Base-by-base conservation (phyloP, 768 basidiomycete species). In the Rhodotorula toruloides region DNA sequence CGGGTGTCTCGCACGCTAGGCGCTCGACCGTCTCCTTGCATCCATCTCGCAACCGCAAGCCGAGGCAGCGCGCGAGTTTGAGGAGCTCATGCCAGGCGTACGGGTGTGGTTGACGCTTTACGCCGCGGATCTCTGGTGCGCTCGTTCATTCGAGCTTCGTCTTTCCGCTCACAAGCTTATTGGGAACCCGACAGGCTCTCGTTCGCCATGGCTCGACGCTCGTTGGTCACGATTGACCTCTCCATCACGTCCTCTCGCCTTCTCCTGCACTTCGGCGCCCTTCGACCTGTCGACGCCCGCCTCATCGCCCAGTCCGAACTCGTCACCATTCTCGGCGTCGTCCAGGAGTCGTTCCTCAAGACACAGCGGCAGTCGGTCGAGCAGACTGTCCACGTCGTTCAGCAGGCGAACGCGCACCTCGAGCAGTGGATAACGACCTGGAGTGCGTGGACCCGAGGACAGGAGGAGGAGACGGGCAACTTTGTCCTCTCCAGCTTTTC, bases 141-240 rank as follows among this genome's bases (percentile, higher is more conserved):
- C n/a, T 48, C n/a, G n/a, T n/a, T n/a, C n/a, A n/a, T n/a, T 48
- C 8, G 47, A 22, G 9, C 8, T 13, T 21, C 37, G 16, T 32
- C 2, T 25, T 13, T 27, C 14, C 17, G 16, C 17, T 25, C 32
- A 3, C 58, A 39, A 4, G 22, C 32, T 9, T 9, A 50, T 34
- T 34, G 9, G 34, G 7, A 3, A 29, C 22, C 12, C 32, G 13
- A 27, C 58, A 59, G 58, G 68, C 64, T 70, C 47, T 65, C 63
- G 31, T 59, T 70, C 39, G 64, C 64, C 6, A 66, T 62, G 48
- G 61, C 54, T 13, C 61, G 69, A 1, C 63, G 69, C 11, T 56
- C 69, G 36, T 63, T 70, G 57, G 69, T 70, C 32, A 70, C 64
- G 34, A 63, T 70, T 48, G 69, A 70, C 54, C 57, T 70, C 34